phyloP scores from a whole-genome alignment of 2,329 filamentous ascomycete genomes.

The Neopestalotiopsis clavispora region DNA sequence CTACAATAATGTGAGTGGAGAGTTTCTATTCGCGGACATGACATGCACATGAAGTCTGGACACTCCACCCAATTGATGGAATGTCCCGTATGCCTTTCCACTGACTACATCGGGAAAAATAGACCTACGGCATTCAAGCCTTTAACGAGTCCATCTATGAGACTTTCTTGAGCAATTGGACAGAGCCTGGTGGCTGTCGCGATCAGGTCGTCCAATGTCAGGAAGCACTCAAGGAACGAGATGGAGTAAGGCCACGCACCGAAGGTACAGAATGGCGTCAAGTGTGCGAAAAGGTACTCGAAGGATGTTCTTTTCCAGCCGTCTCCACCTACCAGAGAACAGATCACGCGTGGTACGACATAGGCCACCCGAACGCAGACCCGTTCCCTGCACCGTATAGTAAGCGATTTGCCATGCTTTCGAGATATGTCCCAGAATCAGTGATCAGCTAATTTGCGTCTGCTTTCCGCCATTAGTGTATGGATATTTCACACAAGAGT shows the following conservation, averaged over 20 bases:
- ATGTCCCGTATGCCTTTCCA: background rate
- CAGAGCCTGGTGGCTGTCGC: slow-evolving; percentile 15
- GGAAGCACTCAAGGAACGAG: slow-evolving; percentile 17
- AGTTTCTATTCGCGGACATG: slow-evolving; percentile 18
- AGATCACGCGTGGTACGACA: slow-evolving; percentile 24
- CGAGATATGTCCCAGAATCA: background rate
- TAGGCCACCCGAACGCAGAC: slow-evolving; percentile 46
- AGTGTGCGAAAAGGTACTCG: slow-evolving; percentile 14
- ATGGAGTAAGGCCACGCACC: background rate
- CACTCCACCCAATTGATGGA: background rate
- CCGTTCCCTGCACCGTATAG: slow-evolving; percentile 57
- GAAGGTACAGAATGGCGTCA: slow-evolving; percentile 1
- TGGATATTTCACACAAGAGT: slow-evolving; percentile 60
- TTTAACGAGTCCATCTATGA: slow-evolving; percentile 19
- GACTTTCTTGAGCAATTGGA: slow-evolving; percentile 15
- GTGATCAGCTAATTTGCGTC: background rate
- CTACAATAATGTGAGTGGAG: slow-evolving; percentile 47
- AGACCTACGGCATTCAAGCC: slow-evolving; percentile 17
- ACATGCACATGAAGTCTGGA: no score
- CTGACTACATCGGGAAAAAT: background rate
- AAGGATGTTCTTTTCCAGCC: slow-evolving; percentile 10
- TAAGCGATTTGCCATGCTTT: background rate
- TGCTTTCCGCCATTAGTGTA: slow-evolving; percentile 22
- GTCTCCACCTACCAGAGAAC: background rate
- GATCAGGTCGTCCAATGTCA: slow-evolving; percentile 13